phyloP scores from a whole-genome alignment of 208 protist species.

The Trypanosomatidae sp. region DNA sequence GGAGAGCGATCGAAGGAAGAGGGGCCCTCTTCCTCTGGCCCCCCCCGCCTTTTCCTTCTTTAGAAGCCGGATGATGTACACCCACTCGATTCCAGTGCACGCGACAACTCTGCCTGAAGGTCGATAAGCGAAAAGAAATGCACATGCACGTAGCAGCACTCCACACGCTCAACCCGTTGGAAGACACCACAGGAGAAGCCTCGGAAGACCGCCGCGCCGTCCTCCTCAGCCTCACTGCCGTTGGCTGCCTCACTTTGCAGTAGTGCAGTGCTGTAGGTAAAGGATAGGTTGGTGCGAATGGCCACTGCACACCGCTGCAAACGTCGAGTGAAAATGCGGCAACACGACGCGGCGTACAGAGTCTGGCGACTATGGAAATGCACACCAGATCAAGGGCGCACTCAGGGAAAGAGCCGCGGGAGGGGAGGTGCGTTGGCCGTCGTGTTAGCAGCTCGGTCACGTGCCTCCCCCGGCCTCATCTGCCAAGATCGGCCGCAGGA shows the following conservation, averaged over 20 bases:
- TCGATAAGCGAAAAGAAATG: background rate
- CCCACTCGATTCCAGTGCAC: background rate
- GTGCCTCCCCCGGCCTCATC: background rate
- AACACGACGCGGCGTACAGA: slow-evolving; percentile 16
- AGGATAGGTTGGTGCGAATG: slow-evolving; percentile 2
- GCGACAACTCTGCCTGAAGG: background rate
- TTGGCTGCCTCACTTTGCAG: slow-evolving; percentile 9
- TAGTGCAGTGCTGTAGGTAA: background rate
- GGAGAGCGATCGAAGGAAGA: background rate
- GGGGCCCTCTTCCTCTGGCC: background rate
- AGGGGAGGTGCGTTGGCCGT: background rate
- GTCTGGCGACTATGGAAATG: slow-evolving; percentile 17
- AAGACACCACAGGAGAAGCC: background rate
- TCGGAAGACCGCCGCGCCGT: background rate
- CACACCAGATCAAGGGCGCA: slow-evolving; percentile 11
- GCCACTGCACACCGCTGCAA: slow-evolving; percentile 15
- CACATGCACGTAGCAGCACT: background rate
- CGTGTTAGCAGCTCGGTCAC: background rate
- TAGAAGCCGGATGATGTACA: background rate
- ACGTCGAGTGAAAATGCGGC: slow-evolving; percentile 9
- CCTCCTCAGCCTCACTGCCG: background rate
- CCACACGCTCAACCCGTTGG: background rate
- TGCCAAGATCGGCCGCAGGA: slow-evolving; percentile 29
- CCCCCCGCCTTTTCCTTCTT: background rate
- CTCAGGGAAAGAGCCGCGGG: slow-evolving; percentile 4